phyloP scores from a whole-genome alignment of 176 grass and related monocot species.

The Eragrostis curvula region DNA sequence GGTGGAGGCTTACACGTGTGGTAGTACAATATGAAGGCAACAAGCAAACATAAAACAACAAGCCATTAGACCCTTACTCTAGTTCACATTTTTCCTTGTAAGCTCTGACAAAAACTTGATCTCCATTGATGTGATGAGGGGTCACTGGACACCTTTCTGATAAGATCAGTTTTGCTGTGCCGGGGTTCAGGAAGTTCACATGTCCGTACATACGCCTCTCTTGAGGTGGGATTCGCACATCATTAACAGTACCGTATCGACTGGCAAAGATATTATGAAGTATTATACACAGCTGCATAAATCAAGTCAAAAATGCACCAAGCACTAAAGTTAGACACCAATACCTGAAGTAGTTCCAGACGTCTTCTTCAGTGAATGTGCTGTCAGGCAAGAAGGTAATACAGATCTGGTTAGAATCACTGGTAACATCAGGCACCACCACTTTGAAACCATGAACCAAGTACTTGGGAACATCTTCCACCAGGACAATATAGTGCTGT shows the following conservation, averaged over 20 bases:
- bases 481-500: constrained; percentile 47
- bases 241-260: constrained; percentile 50
- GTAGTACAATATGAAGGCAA: constrained; percentile 10
- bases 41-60: constrained; percentile 10
- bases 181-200: constrained; percentile 63
- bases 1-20: background rate
- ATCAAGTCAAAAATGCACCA: constrained; percentile 5
- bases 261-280: constrained; percentile 43
- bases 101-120: constrained; percentile 37
- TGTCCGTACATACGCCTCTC: constrained; percentile 60
- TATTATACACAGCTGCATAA: background rate
- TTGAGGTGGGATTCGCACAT: constrained; percentile 57
- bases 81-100: constrained; percentile 50
- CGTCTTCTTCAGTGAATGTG: constrained; percentile 58
- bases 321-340: constrained; percentile 2
- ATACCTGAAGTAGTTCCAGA: constrained; percentile 64
- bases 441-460: constrained; percentile 23
- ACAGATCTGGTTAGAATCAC: constrained; percentile 61
- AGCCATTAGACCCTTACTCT: constrained; percentile 12
- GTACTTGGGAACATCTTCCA: constrained; percentile 48
- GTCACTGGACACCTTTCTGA: constrained; percentile 35
- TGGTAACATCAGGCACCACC: constrained; percentile 32
- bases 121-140: constrained; percentile 65
- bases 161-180: constrained; percentile 54
- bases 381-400: constrained; percentile 65